These are phyloP conservation scores for Eruca vesicaria DNA, from an alignment of 441 rosid species.

Conservation along the genomic window DNA sequence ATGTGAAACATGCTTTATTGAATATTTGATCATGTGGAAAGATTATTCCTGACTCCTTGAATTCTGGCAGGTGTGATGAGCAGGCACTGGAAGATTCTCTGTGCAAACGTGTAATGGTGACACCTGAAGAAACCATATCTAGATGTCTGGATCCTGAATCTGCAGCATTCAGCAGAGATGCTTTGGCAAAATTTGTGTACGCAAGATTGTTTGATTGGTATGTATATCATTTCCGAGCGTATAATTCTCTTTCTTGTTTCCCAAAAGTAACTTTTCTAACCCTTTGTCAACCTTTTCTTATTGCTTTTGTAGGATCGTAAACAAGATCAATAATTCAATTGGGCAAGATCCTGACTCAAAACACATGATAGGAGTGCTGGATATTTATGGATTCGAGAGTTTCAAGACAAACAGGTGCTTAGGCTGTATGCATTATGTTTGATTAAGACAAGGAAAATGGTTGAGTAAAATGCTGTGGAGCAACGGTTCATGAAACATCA, in stretches of 20 bases:
- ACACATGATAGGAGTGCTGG: slow-evolving; percentile 76
- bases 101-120: slow-evolving; percentile 85
- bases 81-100: slow-evolving; percentile 82
- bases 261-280: not conserved
- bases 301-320: slow-evolving; percentile 63
- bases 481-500: slow-evolving; percentile 12
- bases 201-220: slow-evolving; percentile 88
- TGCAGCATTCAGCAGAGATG: slow-evolving; percentile 77
- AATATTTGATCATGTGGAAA: slow-evolving; percentile 3
- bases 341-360: slow-evolving; percentile 85
- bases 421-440: slow-evolving; percentile 43
- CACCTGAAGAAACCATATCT: slow-evolving; percentile 88
- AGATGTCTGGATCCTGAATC: slow-evolving; percentile 80
- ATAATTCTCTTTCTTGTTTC: slow-evolving; percentile 11
- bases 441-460: slow-evolving; percentile 27
- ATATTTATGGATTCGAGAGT: slow-evolving; percentile 94
- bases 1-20: not conserved
- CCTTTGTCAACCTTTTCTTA: not conserved
- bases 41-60: slow-evolving; percentile 20
- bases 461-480: slow-evolving; percentile 5
- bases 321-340: slow-evolving; percentile 74
- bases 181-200: slow-evolving; percentile 83
- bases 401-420: slow-evolving; percentile 94
- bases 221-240: slow-evolving; percentile 21
- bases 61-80: slow-evolving; percentile 65